Evolutionary conservation across 2,329 filamentous ascomycete genomes (phyloP).

Genomic region (Berkeleyomyces rouxiae): DNA sequence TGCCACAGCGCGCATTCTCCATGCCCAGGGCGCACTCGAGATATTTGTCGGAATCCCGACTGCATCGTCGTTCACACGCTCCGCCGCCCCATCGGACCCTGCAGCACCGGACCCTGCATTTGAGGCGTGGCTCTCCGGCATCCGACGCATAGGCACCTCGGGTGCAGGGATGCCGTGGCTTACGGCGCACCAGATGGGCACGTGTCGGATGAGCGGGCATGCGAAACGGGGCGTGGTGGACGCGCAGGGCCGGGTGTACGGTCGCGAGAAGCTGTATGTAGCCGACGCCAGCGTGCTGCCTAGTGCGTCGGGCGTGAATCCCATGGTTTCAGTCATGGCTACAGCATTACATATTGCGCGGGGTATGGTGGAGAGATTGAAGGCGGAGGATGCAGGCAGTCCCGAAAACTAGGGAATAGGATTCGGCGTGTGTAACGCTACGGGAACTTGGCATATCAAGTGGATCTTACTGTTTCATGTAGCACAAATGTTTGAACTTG

Average conservation of each 20-base stretch:
- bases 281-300: slow-evolving; percentile 63
- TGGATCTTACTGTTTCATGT: not conserved
- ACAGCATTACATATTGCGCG: slow-evolving; percentile 49
- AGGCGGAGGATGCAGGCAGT: not conserved
- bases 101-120: slow-evolving; percentile 41
- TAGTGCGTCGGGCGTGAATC: slow-evolving; percentile 62
- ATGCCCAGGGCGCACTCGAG: slow-evolving; percentile 63
- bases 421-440: not conserved
- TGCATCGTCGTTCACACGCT: slow-evolving; percentile 42
- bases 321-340: slow-evolving; percentile 65
- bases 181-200: slow-evolving; percentile 72
- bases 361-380: slow-evolving; percentile 25
- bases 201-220: slow-evolving; percentile 50
- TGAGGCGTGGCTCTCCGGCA: slow-evolving; percentile 38
- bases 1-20: slow-evolving; percentile 58
- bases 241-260: slow-evolving; percentile 45
- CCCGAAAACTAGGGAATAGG: not conserved
- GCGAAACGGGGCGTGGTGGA: slow-evolving; percentile 40
- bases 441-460: not conserved
- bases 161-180: slow-evolving; percentile 37
- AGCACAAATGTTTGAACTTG: not conserved
- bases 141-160: slow-evolving; percentile 32
- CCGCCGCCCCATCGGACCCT: not conserved
- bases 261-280: slow-evolving; percentile 46
- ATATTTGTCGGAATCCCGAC: slow-evolving; percentile 51